Conservation (phyloP, 495 filamentous ascomycete genomes). For the Podospora tetraspora region DNA sequence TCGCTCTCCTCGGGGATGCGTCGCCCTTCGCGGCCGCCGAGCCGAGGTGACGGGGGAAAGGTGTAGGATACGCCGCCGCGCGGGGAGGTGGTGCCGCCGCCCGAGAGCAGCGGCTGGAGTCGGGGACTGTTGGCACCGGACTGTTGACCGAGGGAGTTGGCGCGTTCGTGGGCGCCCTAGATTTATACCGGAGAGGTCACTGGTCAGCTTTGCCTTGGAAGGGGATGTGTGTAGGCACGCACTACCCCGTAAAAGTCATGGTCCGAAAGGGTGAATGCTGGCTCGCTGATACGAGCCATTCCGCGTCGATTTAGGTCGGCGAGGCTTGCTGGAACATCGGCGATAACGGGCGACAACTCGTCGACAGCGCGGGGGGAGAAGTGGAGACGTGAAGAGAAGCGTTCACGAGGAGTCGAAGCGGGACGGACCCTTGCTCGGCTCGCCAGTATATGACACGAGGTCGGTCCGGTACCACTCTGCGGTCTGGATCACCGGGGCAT, state of each 20-base stretch:
- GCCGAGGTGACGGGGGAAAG: constrained; percentile 3
- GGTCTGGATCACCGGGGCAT: neutral
- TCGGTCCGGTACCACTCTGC: neutral
- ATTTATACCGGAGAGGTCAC: neutral
- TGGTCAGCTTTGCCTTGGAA: neutral
- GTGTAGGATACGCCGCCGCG: constrained; percentile 10
- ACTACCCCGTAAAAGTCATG: constrained; percentile 23
- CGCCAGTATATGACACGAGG: neutral
- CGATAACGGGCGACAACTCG: neutral
- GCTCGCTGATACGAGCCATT: constrained; percentile 19
- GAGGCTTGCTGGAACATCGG: neutral
- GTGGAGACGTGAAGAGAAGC: neutral
- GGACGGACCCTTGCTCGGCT: constrained; percentile 1
- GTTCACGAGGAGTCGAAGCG: neutral
- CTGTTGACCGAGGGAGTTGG: constrained; percentile 20
- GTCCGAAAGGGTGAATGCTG: constrained; percentile 15
- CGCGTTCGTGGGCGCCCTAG: constrained; percentile 30
- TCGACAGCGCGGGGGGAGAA: neutral
- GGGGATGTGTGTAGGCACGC: constrained; percentile 11
- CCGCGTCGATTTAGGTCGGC: neutral
- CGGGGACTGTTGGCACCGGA: constrained; percentile 20
- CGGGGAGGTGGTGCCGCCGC: constrained; percentile 3
- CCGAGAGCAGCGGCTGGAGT: constrained; percentile 22
- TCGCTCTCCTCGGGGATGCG: constrained; percentile 21
- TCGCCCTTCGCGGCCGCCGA: neutral